phyloP scores from a whole-genome alignment of 768 basidiomycete genomes.

The Termitomyces sp. region DNA sequence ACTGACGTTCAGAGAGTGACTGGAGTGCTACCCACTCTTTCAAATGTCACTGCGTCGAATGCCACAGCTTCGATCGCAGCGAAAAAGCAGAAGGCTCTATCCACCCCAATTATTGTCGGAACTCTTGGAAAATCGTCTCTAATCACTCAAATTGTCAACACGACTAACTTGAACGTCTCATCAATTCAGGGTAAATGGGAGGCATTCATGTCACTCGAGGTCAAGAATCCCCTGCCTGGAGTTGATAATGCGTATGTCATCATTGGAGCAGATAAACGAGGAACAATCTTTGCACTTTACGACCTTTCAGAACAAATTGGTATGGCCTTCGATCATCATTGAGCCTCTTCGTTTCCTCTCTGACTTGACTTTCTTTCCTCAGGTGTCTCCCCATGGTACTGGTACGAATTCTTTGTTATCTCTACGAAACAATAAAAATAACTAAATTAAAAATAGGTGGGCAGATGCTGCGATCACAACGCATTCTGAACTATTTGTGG shows the following conservation, averaged over 20 bases:
- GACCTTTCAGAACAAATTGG: slow-evolving; percentile 71
- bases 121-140: slow-evolving; percentile 57
- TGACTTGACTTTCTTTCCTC: not conserved
- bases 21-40: slow-evolving; percentile 43
- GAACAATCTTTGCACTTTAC: slow-evolving; percentile 63
- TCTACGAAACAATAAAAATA: not conserved
- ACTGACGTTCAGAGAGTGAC: slow-evolving; percentile 61
- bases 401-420: slow-evolving; percentile 31
- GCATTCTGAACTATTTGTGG: slow-evolving; percentile 46
- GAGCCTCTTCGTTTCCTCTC: not conserved
- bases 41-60: slow-evolving; percentile 49
- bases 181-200: slow-evolving; percentile 66
- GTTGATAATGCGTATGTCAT: slow-evolving; percentile 61
- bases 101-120: slow-evolving; percentile 56
- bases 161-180: slow-evolving; percentile 51
- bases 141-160: slow-evolving; percentile 47
- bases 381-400: slow-evolving; percentile 72
- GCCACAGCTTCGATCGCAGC: slow-evolving; percentile 27
- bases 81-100: slow-evolving; percentile 3
- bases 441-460: slow-evolving; percentile 47
- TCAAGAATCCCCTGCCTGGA: slow-evolving; percentile 54
- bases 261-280: slow-evolving; percentile 65
- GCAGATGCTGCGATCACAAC: slow-evolving; percentile 65
- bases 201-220: slow-evolving; percentile 48
- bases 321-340: slow-evolving; percentile 9